A percentile compares a stretch with the other conserved stretches of the same genome.
These are phyloP conservation scores for Xylariaceae sp. DNA, from an alignment of 2,329 filamentous ascomycete genomes.

Conservation along the genomic window DNA sequence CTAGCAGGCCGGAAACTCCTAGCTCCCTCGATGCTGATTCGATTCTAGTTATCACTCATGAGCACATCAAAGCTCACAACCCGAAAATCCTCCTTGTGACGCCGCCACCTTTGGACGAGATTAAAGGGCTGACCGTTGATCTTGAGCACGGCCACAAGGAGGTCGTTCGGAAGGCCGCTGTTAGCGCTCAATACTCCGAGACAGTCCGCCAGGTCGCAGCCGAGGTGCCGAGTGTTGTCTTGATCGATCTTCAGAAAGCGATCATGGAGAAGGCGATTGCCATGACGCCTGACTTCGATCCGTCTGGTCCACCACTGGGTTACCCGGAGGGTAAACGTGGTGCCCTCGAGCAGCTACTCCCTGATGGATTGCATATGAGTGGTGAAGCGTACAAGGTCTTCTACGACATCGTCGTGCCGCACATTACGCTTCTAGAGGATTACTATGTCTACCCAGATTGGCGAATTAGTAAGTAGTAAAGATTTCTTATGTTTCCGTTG, in stretches of 20 bases:
- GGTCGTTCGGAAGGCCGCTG: slow-evolving; percentile 42
- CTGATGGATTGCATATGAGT: slow-evolving; percentile 55
- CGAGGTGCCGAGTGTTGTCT: slow-evolving; percentile 58
- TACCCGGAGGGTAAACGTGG: slow-evolving; percentile 46
- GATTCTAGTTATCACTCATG: slow-evolving; percentile 63
- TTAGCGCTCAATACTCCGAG: slow-evolving; percentile 53
- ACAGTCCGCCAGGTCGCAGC: slow-evolving; percentile 62
- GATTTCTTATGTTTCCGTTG: not conserved
- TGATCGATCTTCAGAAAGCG: slow-evolving; percentile 74
- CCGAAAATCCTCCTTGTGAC: slow-evolving; percentile 73
- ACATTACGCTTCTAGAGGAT: slow-evolving; percentile 40
- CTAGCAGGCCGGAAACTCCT: not conserved
- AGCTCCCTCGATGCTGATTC: slow-evolving; percentile 51
- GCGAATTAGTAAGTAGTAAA: slow-evolving; percentile 26
- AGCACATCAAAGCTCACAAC: slow-evolving; percentile 61
- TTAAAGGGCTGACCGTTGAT: slow-evolving; percentile 51
- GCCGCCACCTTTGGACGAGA: slow-evolving; percentile 78
- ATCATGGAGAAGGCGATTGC: slow-evolving; percentile 66
- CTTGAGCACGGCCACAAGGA: slow-evolving; percentile 41
- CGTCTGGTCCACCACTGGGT: slow-evolving; percentile 42
- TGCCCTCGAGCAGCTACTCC: slow-evolving; percentile 47
- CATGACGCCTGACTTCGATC: slow-evolving; percentile 53
- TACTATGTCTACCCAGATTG: slow-evolving; percentile 46
- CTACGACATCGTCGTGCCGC: slow-evolving; percentile 37
- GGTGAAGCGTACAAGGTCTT: slow-evolving; percentile 50